Evolutionary conservation across 176 grass and related monocot genomes (phyloP).

Genomic region (Eleusine coracana): DNA sequence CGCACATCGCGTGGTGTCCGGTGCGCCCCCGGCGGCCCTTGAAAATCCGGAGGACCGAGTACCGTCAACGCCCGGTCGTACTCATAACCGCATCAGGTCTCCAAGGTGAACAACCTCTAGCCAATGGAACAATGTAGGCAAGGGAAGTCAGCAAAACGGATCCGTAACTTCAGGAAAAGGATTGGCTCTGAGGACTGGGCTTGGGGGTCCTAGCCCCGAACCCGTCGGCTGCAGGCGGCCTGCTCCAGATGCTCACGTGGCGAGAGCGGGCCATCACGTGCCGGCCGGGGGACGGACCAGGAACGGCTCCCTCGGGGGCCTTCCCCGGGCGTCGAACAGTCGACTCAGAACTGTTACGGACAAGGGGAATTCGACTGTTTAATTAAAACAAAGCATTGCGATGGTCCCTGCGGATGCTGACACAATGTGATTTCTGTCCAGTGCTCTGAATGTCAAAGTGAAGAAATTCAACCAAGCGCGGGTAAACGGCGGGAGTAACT

Average conservation of each 20-base stretch:
- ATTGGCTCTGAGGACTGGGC: constrained; percentile 73
- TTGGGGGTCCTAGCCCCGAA: constrained; percentile 49
- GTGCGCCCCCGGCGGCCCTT: constrained; percentile 48
- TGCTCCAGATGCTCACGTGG: constrained; percentile 22
- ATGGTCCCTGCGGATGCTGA: constrained; percentile 45
- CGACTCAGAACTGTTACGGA: constrained; percentile 56
- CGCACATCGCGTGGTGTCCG: constrained; percentile 61
- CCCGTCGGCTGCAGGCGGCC: constrained; percentile 10
- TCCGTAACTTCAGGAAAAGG: constrained; percentile 81
- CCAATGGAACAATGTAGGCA: constrained; percentile 78
- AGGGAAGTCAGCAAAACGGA: constrained; percentile 79
- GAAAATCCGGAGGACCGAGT: constrained; percentile 44
- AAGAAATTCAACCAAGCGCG: constrained; percentile 87
- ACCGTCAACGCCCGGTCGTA: constrained; percentile 57
- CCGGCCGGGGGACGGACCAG: constrained; percentile 23
- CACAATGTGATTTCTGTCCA: constrained; percentile 86
- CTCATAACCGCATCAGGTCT: constrained; percentile 85
- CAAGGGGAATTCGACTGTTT: constrained; percentile 75
- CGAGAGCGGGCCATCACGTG: constrained; percentile 17
- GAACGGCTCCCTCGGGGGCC: constrained; percentile 34
- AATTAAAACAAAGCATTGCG: constrained; percentile 87
- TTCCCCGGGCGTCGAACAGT: constrained; percentile 1
- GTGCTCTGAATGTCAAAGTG: constrained; percentile 87
- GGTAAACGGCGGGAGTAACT: constrained; percentile 79
- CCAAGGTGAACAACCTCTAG: constrained; percentile 56